phyloP scores from a whole-genome alignment of 1,284 basidiomycete species.

The Puccinia horiana region DNA sequence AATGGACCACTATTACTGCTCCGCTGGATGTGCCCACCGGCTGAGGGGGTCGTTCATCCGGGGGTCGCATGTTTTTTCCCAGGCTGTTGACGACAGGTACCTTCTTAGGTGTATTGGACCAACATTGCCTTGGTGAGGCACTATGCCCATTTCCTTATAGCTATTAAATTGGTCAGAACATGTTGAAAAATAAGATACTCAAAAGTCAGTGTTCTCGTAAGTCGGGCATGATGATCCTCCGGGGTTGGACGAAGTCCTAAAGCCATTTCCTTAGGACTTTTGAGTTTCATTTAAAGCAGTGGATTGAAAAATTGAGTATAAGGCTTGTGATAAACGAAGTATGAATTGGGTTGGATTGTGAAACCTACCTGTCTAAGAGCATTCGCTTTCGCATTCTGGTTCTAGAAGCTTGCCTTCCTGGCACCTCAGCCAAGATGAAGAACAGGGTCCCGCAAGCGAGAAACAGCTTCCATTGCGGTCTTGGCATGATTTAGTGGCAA shows the following conservation, averaged over 20 bases:
- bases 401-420: background rate
- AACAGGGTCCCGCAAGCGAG: background rate
- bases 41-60: too few species aligned
- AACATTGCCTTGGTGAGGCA: background rate
- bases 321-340: background rate
- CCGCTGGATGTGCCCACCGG: too few species aligned
- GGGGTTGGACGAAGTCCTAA: too few species aligned
- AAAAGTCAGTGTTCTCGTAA: too few species aligned
- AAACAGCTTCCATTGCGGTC: background rate
- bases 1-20: too few species aligned
- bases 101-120: background rate
- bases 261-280: too few species aligned
- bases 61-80: too few species aligned
- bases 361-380: background rate
- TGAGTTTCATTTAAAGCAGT: too few species aligned
- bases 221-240: too few species aligned
- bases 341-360: background rate
- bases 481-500: background rate
- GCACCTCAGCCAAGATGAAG: background rate
- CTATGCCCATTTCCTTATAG: background rate
- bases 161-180: background rate
- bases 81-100: background rate
- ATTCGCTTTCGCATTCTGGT: slow-evolving; percentile 3
- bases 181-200: background rate
- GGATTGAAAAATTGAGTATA: background rate